Evolutionary conservation across 192 early-diverging fungal genomes (phyloP).

Genomic region (Spizellomyces sp.): DNA sequence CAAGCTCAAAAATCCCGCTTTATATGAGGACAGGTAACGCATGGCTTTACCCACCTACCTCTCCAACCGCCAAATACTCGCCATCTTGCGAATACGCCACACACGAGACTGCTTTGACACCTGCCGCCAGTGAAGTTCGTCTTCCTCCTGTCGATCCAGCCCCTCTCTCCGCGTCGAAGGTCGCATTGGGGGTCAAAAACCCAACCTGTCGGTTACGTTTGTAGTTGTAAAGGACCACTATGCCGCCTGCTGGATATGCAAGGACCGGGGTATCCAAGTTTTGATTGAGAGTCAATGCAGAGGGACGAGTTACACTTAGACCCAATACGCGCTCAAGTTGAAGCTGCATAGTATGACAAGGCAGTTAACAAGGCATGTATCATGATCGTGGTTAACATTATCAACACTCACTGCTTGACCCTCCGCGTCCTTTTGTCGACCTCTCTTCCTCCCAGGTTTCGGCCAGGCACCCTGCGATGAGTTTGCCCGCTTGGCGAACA

Average conservation of each 20-base stretch:
- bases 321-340: constrained; percentile 69
- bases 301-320: constrained; percentile 55
- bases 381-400: no score
- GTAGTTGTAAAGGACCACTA: constrained; percentile 76
- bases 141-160: constrained; percentile 30
- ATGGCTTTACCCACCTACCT: constrained; percentile 50
- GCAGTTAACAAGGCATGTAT: background rate
- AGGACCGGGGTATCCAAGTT: constrained; percentile 47
- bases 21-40: background rate
- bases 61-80: constrained; percentile 72
- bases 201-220: constrained; percentile 65
- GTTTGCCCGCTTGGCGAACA: no score
- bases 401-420: no score
- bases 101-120: constrained; percentile 69
- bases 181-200: constrained; percentile 39
- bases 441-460: no score
- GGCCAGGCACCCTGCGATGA: no score
- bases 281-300: constrained; percentile 56
- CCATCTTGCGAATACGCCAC: constrained; percentile 72
- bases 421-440: no score
- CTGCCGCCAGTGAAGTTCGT: background rate
- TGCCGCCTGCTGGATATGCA: constrained; percentile 76
- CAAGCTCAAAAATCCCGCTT: no score
- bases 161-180: background rate
- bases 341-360: constrained; percentile 11